Base-by-base conservation (phyloP, 2,329 filamentous ascomycete genomes). In the Ascochyta viciae-villosae region DNA sequence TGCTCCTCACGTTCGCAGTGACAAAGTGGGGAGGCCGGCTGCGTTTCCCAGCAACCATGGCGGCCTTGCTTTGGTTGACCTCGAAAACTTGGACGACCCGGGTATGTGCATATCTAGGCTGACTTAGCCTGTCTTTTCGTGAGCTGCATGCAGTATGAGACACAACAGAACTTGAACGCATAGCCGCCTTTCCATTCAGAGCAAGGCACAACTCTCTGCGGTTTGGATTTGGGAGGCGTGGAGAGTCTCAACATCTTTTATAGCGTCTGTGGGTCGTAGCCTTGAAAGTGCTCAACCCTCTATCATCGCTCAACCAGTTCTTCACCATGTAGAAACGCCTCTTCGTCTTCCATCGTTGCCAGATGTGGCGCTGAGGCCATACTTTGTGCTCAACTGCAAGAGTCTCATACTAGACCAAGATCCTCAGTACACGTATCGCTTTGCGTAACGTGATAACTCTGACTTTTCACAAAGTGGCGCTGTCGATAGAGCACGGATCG, bases 1-100 rank as follows among this genome's bases (percentile, higher is more conserved):
- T 46, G 42, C 53, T 51, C 53, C 53, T 56, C 53, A 22, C 34
- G 53, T 56, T 56, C 53, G 48, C 48, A 43, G 42, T 45, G 37
- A 42, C 42, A 45, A 41, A 51, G 53, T 56, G 53, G 47, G 43
- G 47, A 50, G 47, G 10, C 29, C 9, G 26, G 27, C 38, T 23
- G 53, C 47, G 47, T 56, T 40, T 51, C 53, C 53, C 38, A 51
- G 53, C 48, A 56, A 56, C 53, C 53, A 39, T 43, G 38, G 47
- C 34, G 53, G 34, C 53, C 53, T 56, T 51, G 53, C 53, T 48
- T 56, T 12, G 19, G 26, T 33, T 51, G 53, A 48, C 42, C 22
- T 45, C 23, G 15, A 49, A 49, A 45, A 50, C 46, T 37, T 35
- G 53, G 41, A 41, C 43, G 50, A 27, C 42, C 42, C 38, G 47